Evolutionary conservation across 345 rosid species (phyloP), one percentile per base, ranked within the genome.

Genomic region (Triadica sebifera): DNA sequence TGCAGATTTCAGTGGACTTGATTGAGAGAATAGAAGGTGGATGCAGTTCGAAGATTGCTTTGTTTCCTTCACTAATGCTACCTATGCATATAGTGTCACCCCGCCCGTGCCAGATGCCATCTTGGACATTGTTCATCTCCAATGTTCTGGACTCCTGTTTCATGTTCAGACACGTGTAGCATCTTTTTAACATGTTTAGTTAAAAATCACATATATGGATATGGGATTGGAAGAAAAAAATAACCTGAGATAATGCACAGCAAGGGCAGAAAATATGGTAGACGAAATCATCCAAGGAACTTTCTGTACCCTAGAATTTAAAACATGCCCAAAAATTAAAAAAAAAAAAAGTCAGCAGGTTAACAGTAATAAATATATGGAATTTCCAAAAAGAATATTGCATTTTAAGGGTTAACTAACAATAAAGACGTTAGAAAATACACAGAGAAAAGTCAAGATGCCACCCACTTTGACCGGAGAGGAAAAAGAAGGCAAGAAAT

Each of bases 81-180:
- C 93, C 92, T 67, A 94, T 55, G 78, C 95, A 89, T 77, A 90
- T 80, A 8, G 95, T 90, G 82, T 92, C 98, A 20, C 97, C 97
- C 37, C 97, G 89, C 13, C 98, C 97, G 73, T 92, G 98, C 98
- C 98, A 94, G 17, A 80, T 88, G 52, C 97, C 93, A 12, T 89
- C 95, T 67, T 90, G 97, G 60, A 94, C 96, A 76, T 94, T 94
- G 85, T 94, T 94, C 87, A 94, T 94, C 87, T 92, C 98, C 80
- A 94, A 65, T 5, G 98, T 94, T 83, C 93, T 86, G 10, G 97
- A 86, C 74, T 92, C 97, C 98, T 94, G 84, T 78, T 75, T 71
- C 74, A 65, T 38, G 61, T 69, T 46, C 49, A 39, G 62, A 13
- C 7, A 41, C 9, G 34, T 12, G 12, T 10, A 43, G 51, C 65